These are phyloP conservation scores for Coleophoma crateriformis DNA, from an alignment of 2,329 filamentous ascomycete species.

Conservation along the genomic window DNA sequence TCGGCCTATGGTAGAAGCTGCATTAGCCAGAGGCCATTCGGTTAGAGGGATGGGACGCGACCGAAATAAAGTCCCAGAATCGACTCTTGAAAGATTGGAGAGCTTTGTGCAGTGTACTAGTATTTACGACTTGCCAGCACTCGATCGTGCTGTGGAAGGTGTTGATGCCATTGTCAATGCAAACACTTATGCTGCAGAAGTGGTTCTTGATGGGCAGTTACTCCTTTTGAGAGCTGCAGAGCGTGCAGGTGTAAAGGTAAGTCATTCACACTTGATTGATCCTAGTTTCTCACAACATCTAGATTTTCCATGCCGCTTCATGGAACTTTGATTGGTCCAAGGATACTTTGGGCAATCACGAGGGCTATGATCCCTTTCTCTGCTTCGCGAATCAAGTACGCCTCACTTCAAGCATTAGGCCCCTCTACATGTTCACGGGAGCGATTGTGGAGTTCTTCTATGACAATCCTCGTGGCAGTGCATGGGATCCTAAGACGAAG, in stretches of 20 bases:
- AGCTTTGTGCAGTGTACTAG: not conserved
- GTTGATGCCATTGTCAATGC: constrained; percentile 31
- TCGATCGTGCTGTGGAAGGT: constrained; percentile 25
- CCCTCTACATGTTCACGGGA: no score
- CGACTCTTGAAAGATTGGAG: not conserved
- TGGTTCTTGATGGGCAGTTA: constrained; percentile 28
- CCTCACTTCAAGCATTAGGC: no score
- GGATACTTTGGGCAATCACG: constrained; percentile 21
- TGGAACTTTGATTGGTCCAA: constrained; percentile 30
- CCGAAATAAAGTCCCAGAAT: not conserved
- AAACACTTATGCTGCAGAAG: constrained; percentile 19
- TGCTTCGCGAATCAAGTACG: no score
- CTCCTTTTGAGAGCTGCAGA: constrained; percentile 31
- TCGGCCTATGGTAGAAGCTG: not conserved
- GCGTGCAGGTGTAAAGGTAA: constrained; percentile 23
- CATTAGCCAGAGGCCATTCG: not conserved
- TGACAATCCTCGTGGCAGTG: no score
- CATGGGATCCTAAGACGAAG: no score
- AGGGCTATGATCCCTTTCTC: constrained; percentile 24
- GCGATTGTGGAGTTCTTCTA: no score
- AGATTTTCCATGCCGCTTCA: constrained; percentile 20
- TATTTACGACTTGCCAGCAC: constrained; percentile 21
- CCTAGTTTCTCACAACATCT: no score
- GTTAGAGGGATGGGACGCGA: not conserved
- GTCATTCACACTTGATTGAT: no score